Base-by-base conservation (phyloP, 2,329 filamentous ascomycete genomes). In the Coccinonectria pachysandricola region DNA sequence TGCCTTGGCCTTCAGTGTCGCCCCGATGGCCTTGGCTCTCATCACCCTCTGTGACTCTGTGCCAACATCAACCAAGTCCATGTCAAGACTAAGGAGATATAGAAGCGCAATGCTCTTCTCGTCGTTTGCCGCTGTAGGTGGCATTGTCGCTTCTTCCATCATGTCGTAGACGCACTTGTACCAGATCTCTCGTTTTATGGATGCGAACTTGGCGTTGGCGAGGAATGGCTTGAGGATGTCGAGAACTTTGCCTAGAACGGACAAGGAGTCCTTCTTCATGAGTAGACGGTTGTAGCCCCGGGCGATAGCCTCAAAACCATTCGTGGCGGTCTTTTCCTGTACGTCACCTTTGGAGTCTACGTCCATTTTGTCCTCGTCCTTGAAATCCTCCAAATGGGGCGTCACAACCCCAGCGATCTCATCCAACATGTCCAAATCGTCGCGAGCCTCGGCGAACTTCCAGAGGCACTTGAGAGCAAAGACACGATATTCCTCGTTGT, bases 401-500 rank as follows among this genome's bases (percentile, higher is more conserved):
- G 57, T 60, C 8, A 82, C 71, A 26, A 93, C 70, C 5, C 63
- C 63, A 4, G 71, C 61, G 4, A 81, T 75, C 14, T 82, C 73
- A 4, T 67, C 58, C 42, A 81, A 73, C 54, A 93, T 62, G 40
- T 86, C 72, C 10, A 84, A 48, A 44, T 87, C 79, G 13, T 68
- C 64, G 23, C 80, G 67, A 9, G 70, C 71, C 19, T 69, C 68
- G n/a, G 75, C 71, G 43, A 88, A 81, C 28, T 74, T 66, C 46
- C 82, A 86, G 5, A 95, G 60, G 17, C 73, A 75, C 28, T 62
- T 60, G 36, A 94, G 70, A 1, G 83, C 82, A 52, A 83, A 68
- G 12, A 79, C 78, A 9, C 82, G 74, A 54, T 96, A 98, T 6
- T 65, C 64, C n/a, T 76, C 71, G 46, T 95, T 95, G 48, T 87